Base-by-base conservation (phyloP, 139 green algal genomes). In the Micractinium conductrix region DNA sequence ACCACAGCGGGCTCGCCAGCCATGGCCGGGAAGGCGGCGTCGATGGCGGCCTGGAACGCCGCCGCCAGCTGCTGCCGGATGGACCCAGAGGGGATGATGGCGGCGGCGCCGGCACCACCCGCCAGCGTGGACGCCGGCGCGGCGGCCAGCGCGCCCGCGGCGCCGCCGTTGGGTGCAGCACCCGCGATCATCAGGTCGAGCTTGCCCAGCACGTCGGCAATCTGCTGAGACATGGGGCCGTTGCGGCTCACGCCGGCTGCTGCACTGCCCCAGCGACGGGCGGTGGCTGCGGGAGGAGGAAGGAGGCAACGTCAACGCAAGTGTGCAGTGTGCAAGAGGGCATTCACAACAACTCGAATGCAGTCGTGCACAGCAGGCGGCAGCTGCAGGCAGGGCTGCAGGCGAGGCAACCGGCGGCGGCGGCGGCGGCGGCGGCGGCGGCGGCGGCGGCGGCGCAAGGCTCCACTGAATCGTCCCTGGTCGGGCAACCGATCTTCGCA, bases 1-100 rank as follows among this genome's bases (percentile, higher is more conserved):
- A 99, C 86, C 0, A 90, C 21, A 0, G 93, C 84, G 17, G 84
- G 82, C n/a, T 84, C 83, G 35, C 81, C 74, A 33, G 89, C 88
- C 7, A 87, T 40, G 16, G 85, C 87, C 4, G 96, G 96, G 78
- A 95, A 98, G 2, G 95, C 93, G 14, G 86, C 67, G 0, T 60
- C 72, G 1, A 98, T 88, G 1, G 95, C 90, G 1, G 80, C 40
- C 37, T 84, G 84, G 81, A 98, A 98, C 1, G 93, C 79, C 0
- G 83, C 83, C 1, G 62, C 53, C 45, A 98, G 81, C 84, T 96
- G 91, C 6, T 84, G 67, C 26, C 79, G 40, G 7, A 96, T 67
- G n/a, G n/a, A n/a, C n/a, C n/a, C n/a, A n/a, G n/a, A n/a, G n/a
- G n/a, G n/a, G n/a, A n/a, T n/a, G n/a, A n/a, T n/a, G n/a, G n/a